These are phyloP conservation scores for Alloteropsis semialata DNA, from an alignment of 176 grass and related monocot genomes.

Conservation along the genomic window DNA sequence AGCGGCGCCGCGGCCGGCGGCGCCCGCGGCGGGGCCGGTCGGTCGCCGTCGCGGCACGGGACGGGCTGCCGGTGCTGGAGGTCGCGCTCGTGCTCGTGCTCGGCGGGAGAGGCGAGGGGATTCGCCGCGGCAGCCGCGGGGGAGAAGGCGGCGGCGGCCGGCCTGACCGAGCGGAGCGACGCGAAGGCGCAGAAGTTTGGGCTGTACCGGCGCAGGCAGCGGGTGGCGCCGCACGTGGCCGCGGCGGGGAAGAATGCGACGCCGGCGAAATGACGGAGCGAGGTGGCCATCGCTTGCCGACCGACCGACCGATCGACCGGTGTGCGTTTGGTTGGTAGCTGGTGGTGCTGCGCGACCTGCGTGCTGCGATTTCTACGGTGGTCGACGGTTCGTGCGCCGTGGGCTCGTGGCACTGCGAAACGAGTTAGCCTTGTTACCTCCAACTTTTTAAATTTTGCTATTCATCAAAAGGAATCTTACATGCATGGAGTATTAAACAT, in stretches of 20 bases:
- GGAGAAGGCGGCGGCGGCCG: neutral
- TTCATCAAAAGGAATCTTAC: too few species aligned
- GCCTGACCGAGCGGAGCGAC: slow-evolving; percentile 1
- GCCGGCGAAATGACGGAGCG: slow-evolving; percentile 13
- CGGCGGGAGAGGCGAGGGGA: neutral
- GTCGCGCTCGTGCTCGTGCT: slow-evolving; percentile 11
- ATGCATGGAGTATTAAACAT: too few species aligned
- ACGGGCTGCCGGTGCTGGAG: neutral
- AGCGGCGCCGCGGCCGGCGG: neutral
- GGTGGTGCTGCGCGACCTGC: neutral
- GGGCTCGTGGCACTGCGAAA: too few species aligned
- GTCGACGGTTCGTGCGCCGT: neutral
- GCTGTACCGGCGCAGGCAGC: neutral
- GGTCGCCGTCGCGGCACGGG: neutral
- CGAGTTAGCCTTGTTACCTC: too few species aligned
- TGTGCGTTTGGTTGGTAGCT: neutral
- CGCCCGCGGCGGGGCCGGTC: neutral
- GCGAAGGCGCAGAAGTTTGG: slow-evolving; percentile 43
- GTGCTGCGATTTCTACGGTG: neutral
- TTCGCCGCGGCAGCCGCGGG: neutral
- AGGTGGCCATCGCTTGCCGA: slow-evolving; percentile 26
- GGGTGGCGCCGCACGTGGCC: neutral
- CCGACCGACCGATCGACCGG: neutral
- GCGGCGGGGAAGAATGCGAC: neutral
- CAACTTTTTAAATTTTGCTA: too few species aligned